Evolutionary conservation across 2,329 filamentous ascomycete genomes (phyloP), one percentile per base, ranked within the genome.

Genomic region (Fusarium sterilihyphosum): DNA sequence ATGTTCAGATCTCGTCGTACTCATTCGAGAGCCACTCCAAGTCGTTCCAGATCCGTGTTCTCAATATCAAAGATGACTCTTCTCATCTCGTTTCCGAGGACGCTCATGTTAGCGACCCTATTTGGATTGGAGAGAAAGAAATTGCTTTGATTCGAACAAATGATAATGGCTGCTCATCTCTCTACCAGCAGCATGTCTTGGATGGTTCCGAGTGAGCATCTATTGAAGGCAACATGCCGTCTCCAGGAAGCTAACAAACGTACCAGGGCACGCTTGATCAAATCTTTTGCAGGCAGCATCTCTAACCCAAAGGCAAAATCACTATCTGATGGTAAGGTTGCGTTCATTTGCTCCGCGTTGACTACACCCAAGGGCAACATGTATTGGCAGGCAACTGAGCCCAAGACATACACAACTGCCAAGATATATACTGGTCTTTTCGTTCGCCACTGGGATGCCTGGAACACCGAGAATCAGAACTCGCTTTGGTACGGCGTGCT

Each of bases 361-460:
- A 91, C 93, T 1, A 92, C 90, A 8, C 88, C 92, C 7, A 87
- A 91, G 52, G 95, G 94, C 10, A 85, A 89, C 3, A 87, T 96
- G 33, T 91, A 91, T 83, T 93, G 93, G 79, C 86, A 90, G 18
- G 86, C 91, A 43, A 86, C 87, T 20, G 90, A 89, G 43, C 84
- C 88, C 71, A 90, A 91, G 78, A 85, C 88, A 5, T 83, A 86
- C 31, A 92, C 92, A 26, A 89, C 90, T 8, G 94, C 90, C 35
- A 91, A 89, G 77, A 88, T 94, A 29, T 96, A 96, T 81, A 90
- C 90, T 26, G 90, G 88, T 54, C 88, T 95, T 33, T 96, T 94
- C 78, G 93, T 94, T 35, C 89, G 94, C 20, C 93, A 97, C 78
- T 97, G 94, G 94, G 94, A 97, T 80, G 82, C 88, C n/a, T 97